Evolutionary conservation across 192 early-diverging fungal species (phyloP).

Genomic region (Coemansia sp.): DNA sequence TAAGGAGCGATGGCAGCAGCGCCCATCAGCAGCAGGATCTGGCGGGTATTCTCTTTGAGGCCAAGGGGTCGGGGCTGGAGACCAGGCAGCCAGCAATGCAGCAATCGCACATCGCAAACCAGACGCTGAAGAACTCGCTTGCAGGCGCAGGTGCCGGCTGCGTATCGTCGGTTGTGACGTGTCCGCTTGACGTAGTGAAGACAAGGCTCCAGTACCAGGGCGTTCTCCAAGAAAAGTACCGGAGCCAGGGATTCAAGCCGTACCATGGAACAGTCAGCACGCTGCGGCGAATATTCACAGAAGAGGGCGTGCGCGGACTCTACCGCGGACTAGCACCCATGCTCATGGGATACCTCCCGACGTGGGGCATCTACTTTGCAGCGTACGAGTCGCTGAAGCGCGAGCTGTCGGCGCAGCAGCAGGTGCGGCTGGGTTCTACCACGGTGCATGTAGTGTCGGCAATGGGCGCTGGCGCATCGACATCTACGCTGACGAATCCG

Average conservation of each 20-base stretch:
- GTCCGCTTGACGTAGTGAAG: slow-evolving; percentile 94
- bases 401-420: slow-evolving; percentile 19
- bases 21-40: neutral
- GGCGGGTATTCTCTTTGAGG: neutral
- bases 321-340: slow-evolving; percentile 88
- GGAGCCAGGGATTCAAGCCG: slow-evolving; percentile 23
- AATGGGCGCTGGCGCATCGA: slow-evolving; percentile 77
- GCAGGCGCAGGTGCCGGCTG: slow-evolving; percentile 82
- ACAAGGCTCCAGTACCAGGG: slow-evolving; percentile 89
- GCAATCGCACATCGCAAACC: neutral
- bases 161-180: slow-evolving; percentile 79
- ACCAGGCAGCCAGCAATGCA: neutral
- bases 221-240: slow-evolving; percentile 28
- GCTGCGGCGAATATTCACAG: slow-evolving; percentile 68
- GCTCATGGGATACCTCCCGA: slow-evolving; percentile 85
- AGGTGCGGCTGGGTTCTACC: slow-evolving; percentile 30
- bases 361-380: slow-evolving; percentile 91
- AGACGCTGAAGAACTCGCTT: slow-evolving; percentile 67
- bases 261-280: slow-evolving; percentile 60
- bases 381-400: slow-evolving; percentile 82
- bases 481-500: slow-evolving; percentile 80
- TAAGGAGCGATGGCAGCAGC: neutral
- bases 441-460: slow-evolving; percentile 82
- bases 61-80: neutral
- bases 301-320: slow-evolving; percentile 85